Percentiles rank a stretch among this genome's conserved stretches.
Conservation (phyloP, 2,329 filamentous ascomycete genomes). For the Beauveria rudraprayagi region DNA sequence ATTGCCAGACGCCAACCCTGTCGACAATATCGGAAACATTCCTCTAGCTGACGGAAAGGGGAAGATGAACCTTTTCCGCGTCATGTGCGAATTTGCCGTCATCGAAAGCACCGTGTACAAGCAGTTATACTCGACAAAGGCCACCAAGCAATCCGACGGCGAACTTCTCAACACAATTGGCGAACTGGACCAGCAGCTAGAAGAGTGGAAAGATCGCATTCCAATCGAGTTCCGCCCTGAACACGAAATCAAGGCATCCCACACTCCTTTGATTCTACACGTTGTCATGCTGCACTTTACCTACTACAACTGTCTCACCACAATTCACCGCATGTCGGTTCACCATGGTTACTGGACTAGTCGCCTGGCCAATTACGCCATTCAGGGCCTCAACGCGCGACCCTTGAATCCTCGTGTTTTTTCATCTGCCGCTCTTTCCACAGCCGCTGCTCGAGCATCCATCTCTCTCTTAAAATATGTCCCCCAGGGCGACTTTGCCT, state of each 20-base stretch:
- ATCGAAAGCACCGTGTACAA: slow-evolving; percentile 96
- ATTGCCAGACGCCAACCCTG: slow-evolving; percentile 80
- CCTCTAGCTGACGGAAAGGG: slow-evolving; percentile 79
- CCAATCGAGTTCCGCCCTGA: slow-evolving; percentile 95
- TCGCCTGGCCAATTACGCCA: slow-evolving; percentile 86
- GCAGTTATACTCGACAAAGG: slow-evolving; percentile 84
- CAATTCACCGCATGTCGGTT: slow-evolving; percentile 96
- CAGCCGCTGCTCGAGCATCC: slow-evolving; percentile 83
- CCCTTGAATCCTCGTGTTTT: slow-evolving; percentile 92
- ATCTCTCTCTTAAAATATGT: slow-evolving; percentile 95
- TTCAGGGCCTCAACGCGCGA: slow-evolving; percentile 83
- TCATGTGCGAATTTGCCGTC: slow-evolving; percentile 83
- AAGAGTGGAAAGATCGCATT: slow-evolving; percentile 94
- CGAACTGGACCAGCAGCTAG: slow-evolving; percentile 79
- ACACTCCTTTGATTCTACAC: slow-evolving; percentile 89
- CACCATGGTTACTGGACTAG: slow-evolving; percentile 99
- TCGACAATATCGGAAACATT: slow-evolving; percentile 91
- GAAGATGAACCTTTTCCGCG: slow-evolving; percentile 89
- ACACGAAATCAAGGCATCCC: slow-evolving; percentile 86
- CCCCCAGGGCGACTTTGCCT: slow-evolving; percentile 87
- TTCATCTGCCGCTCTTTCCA: slow-evolving; percentile 85
- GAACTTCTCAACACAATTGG: slow-evolving; percentile 93
- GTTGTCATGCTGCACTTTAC: slow-evolving; percentile 91
- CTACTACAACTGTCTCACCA: slow-evolving; percentile 96
- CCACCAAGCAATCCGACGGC: slow-evolving; percentile 83